A percentile compares a stretch with the other conserved stretches of the same genome.
Conservation (phyloP, 306 rosid species). For the Cicer pinnatifidum region DNA sequence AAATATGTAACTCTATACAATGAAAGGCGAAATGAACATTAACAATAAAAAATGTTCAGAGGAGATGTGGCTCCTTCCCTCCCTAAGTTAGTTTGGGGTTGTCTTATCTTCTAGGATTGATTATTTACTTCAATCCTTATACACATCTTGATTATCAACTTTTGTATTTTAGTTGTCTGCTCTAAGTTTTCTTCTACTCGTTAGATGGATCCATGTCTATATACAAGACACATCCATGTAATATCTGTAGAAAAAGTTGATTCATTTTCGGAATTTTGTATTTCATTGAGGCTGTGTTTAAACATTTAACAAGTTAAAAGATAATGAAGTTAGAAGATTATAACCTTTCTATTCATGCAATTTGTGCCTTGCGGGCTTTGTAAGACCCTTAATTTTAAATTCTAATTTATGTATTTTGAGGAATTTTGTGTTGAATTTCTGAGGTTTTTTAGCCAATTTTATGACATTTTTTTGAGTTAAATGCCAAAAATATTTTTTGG, state of each 20-base stretch:
- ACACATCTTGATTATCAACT: constrained; percentile 19
- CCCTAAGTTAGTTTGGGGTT: background rate
- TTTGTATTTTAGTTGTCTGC: background rate
- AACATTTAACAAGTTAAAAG: background rate
- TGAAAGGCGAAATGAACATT: background rate
- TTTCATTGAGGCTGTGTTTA: background rate
- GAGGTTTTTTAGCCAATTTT: no score
- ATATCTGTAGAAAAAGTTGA: constrained; percentile 27
- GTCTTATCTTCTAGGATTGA: constrained; percentile 1
- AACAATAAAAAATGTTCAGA: background rate
- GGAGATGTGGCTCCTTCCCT: constrained; percentile 20
- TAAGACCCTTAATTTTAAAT: no score
- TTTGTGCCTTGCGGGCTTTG: constrained; percentile 12
- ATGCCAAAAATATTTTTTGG: no score
- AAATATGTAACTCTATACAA: background rate
- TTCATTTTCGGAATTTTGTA: constrained; percentile 20
- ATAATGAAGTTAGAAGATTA: background rate
- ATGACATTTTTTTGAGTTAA: no score
- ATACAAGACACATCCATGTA: constrained; percentile 43
- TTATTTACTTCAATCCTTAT: background rate
- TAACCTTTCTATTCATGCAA: constrained; percentile 43
- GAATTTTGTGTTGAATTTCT: no score
- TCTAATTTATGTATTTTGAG: no score
- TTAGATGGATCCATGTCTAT: constrained; percentile 38
- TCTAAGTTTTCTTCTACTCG: background rate